Evolutionary conservation across 192 early-diverging fungal species (phyloP).

Genomic region (Chytriomyces hyalinus): DNA sequence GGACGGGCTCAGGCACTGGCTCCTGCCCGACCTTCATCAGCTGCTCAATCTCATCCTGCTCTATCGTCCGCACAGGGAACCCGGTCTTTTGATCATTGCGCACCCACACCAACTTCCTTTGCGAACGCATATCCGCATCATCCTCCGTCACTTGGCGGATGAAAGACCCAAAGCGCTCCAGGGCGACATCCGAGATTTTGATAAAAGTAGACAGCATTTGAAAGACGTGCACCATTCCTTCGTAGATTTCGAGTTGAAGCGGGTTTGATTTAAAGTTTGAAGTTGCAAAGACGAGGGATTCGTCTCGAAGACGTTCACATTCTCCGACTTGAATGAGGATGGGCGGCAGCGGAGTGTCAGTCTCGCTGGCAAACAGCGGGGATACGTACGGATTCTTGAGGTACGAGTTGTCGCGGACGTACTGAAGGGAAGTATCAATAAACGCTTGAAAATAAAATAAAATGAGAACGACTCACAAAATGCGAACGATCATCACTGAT

Average conservation of each 20-base stretch:
- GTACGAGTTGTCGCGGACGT: constrained; percentile 38
- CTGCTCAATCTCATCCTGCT: too few species aligned
- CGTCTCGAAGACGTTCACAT: constrained; percentile 57
- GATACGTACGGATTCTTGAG: constrained; percentile 50
- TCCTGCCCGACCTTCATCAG: too few species aligned
- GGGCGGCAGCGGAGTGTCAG: constrained; percentile 43
- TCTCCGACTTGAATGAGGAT: constrained; percentile 54
- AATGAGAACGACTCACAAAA: constrained; percentile 24
- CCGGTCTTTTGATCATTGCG: too few species aligned
- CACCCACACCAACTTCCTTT: too few species aligned
- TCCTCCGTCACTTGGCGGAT: background rate
- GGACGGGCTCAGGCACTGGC: too few species aligned
- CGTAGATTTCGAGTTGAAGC: constrained; percentile 55
- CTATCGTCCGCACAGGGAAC: too few species aligned
- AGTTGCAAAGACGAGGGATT: constrained; percentile 44
- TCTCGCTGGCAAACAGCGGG: constrained; percentile 48
- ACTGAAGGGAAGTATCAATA: constrained; percentile 18
- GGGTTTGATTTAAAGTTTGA: constrained; percentile 18
- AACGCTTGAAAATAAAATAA: background rate
- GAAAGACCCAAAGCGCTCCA: constrained; percentile 35
- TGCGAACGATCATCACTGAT: constrained; percentile 33
- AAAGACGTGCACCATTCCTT: constrained; percentile 55
- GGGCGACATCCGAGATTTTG: constrained; percentile 24
- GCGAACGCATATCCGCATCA: too few species aligned
- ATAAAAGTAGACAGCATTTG: constrained; percentile 45